Base-by-base conservation (phyloP, 2,329 filamentous ascomycete genomes). In the Microcyclospora pomicola region DNA sequence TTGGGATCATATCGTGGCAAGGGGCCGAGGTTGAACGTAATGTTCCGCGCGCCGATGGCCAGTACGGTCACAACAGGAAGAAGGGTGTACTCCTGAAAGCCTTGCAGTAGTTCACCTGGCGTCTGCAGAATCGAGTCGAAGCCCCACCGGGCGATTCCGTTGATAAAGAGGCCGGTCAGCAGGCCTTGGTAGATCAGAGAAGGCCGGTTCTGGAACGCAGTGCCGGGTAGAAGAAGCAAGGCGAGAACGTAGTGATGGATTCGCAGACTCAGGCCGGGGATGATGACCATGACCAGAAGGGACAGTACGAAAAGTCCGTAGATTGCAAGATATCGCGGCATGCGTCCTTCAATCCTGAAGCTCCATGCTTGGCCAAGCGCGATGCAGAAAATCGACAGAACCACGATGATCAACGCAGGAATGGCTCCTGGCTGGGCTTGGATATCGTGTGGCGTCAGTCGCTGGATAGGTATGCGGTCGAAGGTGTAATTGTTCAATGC, bases 231-330 rank as follows among this genome's bases (percentile, higher is more conserved):
- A 1, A 98, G 71, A 0, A 96, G 67, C 11, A 98, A 72, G 1
- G 80, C 86, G 4, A 96, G 68, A 46, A 96, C 83, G 56, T 96
- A 98, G 59, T 98, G 91, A 56, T 98, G 91, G 40, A 98, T 86
- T 27, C 91, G 78, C 35, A 98, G 69, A 44, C 77, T 81, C 36
- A 94, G 74, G 6, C 77, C 73, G 0, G 88, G 88, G 5, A 94
- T 62, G 1, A 72, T 64, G 10, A 93, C 67, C 27, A 82, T 71
- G 35, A 86, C 62, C 24, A 91, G 54, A 28, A 96, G 73, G n/a
- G 67, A 68, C 2, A 65, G 55, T 2, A 75, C 63, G 45, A 94
- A 73, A 4, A 82, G 64, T 15, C 68, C 71, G 57, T 95, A 95
- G 14, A 94, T 68, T 49, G 74, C 75, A 5, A 95, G 72, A 52